phyloP scores from a whole-genome alignment of 1,284 basidiomycete species.

The Marasmius oreades region DNA sequence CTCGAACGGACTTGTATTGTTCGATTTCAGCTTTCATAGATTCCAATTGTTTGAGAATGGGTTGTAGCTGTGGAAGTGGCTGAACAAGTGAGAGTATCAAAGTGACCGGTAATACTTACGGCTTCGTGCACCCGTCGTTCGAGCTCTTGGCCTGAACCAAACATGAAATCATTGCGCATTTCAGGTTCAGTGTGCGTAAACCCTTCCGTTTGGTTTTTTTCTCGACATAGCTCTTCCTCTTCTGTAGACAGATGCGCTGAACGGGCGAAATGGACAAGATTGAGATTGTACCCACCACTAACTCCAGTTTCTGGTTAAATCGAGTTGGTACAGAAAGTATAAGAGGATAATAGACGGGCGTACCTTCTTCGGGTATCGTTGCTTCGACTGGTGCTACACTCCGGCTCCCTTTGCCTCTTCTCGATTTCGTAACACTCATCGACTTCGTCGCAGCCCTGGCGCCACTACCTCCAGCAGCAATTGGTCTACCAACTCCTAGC shows the following conservation, averaged over 20 bases:
- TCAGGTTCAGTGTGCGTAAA: background rate
- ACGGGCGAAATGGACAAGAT: background rate
- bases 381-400: slow-evolving; percentile 48
- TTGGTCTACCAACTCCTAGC: slow-evolving; percentile 71
- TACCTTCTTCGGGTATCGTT: slow-evolving; percentile 37
- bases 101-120: slow-evolving; percentile 27
- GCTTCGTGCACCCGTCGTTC: slow-evolving; percentile 37
- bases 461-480: slow-evolving; percentile 57
- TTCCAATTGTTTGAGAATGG: slow-evolving; percentile 49
- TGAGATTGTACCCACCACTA: background rate
- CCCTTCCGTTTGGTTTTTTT: background rate
- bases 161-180: slow-evolving; percentile 9
- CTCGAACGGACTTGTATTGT: slow-evolving; percentile 36
- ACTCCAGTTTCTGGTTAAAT: background rate
- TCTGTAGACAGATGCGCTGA: no score
- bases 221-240: background rate
- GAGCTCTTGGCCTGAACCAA: slow-evolving; percentile 20
- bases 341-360: slow-evolving; percentile 13
- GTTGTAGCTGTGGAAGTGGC: slow-evolving; percentile 39
- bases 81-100: background rate
- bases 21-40: slow-evolving; percentile 38
- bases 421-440: slow-evolving; percentile 43
- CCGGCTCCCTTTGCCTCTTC: slow-evolving; percentile 46
- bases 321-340: background rate
- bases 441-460: slow-evolving; percentile 62